These are phyloP conservation scores for Dimocarpus longan DNA, from an alignment of 345 rosid genomes.

Conservation along the genomic window DNA sequence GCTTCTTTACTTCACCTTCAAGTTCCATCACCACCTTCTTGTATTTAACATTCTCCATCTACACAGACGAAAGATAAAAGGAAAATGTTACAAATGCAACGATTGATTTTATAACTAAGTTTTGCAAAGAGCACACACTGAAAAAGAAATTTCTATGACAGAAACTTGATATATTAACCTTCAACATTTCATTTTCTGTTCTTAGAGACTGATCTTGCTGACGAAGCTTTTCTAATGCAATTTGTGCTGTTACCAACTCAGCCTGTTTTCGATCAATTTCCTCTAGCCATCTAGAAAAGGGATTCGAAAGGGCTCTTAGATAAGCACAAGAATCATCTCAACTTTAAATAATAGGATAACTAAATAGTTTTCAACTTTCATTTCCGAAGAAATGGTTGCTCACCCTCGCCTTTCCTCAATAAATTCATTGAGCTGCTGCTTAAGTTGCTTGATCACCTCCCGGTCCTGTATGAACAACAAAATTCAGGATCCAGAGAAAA, in stretches of 20 bases:
- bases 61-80: constrained; percentile 15
- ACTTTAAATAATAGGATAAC: background rate
- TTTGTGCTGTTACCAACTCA: constrained; percentile 69
- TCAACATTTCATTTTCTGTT: constrained; percentile 77
- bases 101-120: background rate
- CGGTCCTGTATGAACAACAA: constrained; percentile 40
- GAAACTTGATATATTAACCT: constrained; percentile 46
- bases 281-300: constrained; percentile 70
- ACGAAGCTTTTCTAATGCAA: constrained; percentile 70
- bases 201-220: constrained; percentile 67
- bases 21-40: constrained; percentile 68
- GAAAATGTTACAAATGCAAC: background rate
- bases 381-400: constrained; percentile 27
- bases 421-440: constrained; percentile 74
- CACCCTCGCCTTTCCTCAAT: constrained; percentile 84
- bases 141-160: background rate
- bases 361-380: background rate
- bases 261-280: constrained; percentile 81
- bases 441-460: constrained; percentile 55
- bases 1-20: constrained; percentile 77
- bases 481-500: constrained; percentile 7
- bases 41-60: constrained; percentile 71
- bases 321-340: background rate
- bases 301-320: constrained; percentile 7
- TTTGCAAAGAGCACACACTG: background rate